Evolutionary conservation across 2,329 filamentous ascomycete species (phyloP).

Genomic region (Diaporthe humulicola): DNA sequence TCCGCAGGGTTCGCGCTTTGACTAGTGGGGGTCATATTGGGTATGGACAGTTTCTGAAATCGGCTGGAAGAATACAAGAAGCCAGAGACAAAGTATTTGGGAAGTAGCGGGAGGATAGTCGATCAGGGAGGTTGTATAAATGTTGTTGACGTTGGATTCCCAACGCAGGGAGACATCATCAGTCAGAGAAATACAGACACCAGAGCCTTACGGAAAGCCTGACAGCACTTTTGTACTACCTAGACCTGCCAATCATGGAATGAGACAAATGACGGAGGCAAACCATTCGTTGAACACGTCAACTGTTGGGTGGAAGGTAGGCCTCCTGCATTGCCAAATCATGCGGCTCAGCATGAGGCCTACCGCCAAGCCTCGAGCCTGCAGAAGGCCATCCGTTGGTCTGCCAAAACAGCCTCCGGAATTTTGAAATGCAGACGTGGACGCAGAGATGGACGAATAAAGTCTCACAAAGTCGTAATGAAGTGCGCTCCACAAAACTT

Average conservation of each 20-base stretch:
- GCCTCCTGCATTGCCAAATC: constrained; percentile 38
- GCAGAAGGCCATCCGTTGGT: not conserved
- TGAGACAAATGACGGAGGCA: not conserved
- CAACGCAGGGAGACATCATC: not conserved
- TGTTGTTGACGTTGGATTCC: not conserved
- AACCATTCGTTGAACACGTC: not conserved
- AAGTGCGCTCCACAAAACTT: not conserved
- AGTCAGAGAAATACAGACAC: not conserved
- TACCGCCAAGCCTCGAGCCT: not conserved
- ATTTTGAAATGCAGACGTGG: not conserved
- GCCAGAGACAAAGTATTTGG: too few relatives aligned
- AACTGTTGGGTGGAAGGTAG: constrained; percentile 16
- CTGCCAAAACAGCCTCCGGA: not conserved
- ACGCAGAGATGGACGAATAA: not conserved
- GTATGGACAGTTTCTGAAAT: not conserved
- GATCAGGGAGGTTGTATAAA: not conserved
- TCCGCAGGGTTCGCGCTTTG: constrained; percentile 2
- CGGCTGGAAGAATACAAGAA: too few relatives aligned
- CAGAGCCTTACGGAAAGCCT: not conserved
- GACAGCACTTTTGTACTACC: not conserved
- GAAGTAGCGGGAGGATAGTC: not conserved
- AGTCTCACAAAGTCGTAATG: not conserved
- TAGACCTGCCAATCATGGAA: not conserved
- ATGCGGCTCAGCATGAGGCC: constrained; percentile 9
- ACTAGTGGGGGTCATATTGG: not conserved